Evolutionary conservation across 2,329 filamentous ascomycete species (phyloP), one percentile per base, ranked within the genome.

Genomic region (Aspergillus ruber): DNA sequence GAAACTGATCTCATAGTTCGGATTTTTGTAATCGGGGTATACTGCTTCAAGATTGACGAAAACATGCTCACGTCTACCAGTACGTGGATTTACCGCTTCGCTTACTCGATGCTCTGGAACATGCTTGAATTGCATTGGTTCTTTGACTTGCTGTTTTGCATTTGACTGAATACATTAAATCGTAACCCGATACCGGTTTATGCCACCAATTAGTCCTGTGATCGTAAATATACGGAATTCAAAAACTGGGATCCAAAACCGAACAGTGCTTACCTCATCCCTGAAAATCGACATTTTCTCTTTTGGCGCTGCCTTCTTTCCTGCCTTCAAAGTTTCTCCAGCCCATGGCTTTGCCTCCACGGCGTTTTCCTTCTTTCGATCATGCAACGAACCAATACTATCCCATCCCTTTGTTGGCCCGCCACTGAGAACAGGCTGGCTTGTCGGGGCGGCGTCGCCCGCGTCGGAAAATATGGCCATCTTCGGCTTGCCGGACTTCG

Each of bases 231-330:
- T 77, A 68, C 78, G 79, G 75, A 71, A 66, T 58, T 69, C 66
- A 67, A 61, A 67, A 62, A 65, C 58, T 62, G 57, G 55, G 57
- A 54, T 54, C 58, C 55, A 54, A 56, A 58, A 64, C 65, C 57
- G 60, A 55, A 60, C 53, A 61, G 61, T 66, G 79, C 89, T 85
- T 85, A 98, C 93, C 86, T 86, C 77, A 77, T 98, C 93, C 77
- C 88, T 91, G 76, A 96, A 98, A 41, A 98, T 81, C 63, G 85
- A 76, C 83, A 98, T 86, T 76, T 96, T 97, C 46, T 84, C 78
- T 46, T 78, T 79, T 27, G 78, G 82, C 39, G 76, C 81, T 72
- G 88, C 88, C 74, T 88, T 93, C 59, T 89, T 91, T 38, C 87
- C 89, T 2, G 83, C 86, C 68, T 91, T 88, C 57, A 98, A 71